phyloP scores from a whole-genome alignment of 768 basidiomycete species.

The Termitomyces heimii region DNA sequence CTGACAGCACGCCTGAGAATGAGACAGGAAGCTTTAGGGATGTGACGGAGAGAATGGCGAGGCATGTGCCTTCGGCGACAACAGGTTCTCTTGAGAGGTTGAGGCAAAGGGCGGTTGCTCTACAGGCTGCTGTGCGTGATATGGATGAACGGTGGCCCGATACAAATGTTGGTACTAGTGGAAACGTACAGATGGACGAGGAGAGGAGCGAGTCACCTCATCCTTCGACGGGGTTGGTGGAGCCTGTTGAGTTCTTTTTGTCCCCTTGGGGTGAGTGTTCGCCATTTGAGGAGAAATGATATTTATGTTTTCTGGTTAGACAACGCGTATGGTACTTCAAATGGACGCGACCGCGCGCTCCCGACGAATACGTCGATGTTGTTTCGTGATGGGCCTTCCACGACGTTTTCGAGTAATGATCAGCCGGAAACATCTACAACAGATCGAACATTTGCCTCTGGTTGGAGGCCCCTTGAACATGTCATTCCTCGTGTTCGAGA shows the following conservation, averaged over 20 bases:
- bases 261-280: not conserved
- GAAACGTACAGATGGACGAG: not conserved
- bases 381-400: conserved; percentile 2
- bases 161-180: not conserved
- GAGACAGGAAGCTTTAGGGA: not conserved
- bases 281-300: not conserved
- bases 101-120: not conserved
- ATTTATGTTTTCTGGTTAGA: not conserved
- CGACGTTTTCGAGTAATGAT: not conserved
- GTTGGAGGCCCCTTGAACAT: not conserved
- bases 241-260: not conserved
- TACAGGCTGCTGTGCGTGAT: not conserved
- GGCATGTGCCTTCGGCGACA: not conserved
- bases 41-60: not conserved
- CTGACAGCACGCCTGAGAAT: not conserved
- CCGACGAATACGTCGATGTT: conserved; percentile 7
- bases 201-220: not conserved
- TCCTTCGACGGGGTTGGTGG: not conserved
- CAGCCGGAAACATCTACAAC: not conserved
- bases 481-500: not conserved
- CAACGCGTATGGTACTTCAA: not conserved
- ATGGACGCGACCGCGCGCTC: not conserved
- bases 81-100: not conserved
- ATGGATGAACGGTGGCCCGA: not conserved
- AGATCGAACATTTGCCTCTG: not conserved